Conservation (phyloP, 2,329 filamentous ascomycete genomes). For the Fusarium nodosum region DNA sequence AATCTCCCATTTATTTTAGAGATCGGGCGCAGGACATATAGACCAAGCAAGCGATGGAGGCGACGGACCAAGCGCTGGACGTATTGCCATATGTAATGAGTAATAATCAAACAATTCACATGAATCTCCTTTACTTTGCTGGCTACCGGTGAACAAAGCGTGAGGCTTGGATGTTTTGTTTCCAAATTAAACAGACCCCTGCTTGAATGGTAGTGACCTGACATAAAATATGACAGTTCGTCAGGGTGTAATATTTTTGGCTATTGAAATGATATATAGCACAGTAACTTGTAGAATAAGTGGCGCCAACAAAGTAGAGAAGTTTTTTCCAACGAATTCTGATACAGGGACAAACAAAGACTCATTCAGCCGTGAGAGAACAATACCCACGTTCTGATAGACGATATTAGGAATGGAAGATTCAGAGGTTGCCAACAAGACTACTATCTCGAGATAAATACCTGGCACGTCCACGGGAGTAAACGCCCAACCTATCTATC, state of each 20-base stretch:
- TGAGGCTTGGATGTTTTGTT: not conserved
- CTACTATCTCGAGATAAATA: constrained; percentile 24
- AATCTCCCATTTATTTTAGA: constrained; percentile 30
- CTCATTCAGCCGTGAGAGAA: constrained; percentile 6
- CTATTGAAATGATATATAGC: constrained; percentile 31
- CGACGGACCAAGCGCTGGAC: constrained; percentile 59
- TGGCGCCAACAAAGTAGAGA: constrained; percentile 1
- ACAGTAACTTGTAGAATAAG: constrained; percentile 6
- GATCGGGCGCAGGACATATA: constrained; percentile 29
- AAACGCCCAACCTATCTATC: not conserved
- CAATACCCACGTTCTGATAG: constrained; percentile 12
- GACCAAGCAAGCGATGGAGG: constrained; percentile 36
- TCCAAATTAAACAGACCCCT: not conserved
- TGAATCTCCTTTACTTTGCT: constrained; percentile 1
- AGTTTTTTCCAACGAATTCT: not conserved
- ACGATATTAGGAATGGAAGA: constrained; percentile 11
- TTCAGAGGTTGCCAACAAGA: not conserved
- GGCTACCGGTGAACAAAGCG: constrained; percentile 15
- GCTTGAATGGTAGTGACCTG: not conserved
- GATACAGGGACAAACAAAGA: constrained; percentile 16
- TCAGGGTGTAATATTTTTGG: not conserved
- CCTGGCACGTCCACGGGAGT: not conserved
- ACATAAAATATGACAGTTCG: not conserved
- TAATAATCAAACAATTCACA: constrained; percentile 42
- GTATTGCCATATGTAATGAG: constrained; percentile 49